Percentiles rank a stretch among this genome's conserved stretches.
Evolutionary conservation across 139 green algal species (phyloP).

Genomic region (Closterium sp.): DNA sequence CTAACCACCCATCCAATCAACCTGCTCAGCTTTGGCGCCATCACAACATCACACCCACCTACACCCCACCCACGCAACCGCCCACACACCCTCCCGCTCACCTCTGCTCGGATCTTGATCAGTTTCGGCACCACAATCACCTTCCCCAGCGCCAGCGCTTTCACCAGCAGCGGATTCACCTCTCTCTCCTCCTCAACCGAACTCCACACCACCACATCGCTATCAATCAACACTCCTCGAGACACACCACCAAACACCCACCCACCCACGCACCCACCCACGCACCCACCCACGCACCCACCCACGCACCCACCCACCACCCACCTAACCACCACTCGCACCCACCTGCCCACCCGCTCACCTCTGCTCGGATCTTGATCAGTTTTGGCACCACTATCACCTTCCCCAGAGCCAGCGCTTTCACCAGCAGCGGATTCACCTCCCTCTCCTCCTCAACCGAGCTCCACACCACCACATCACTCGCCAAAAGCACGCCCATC

Average conservation of each 20-base stretch:
- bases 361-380: neutral
- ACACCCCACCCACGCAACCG: too few relatives aligned
- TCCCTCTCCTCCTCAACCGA: neutral
- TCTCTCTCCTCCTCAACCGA: neutral
- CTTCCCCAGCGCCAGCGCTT: neutral
- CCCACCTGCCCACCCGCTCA: neutral
- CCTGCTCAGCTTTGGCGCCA: too few relatives aligned
- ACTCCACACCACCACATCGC: neutral
- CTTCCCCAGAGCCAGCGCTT: conserved; percentile 8
- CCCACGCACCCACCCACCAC: neutral
- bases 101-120: too few relatives aligned
- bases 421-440: neutral
- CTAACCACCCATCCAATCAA: too few relatives aligned
- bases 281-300: neutral
- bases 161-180: neutral
- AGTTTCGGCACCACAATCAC: too few relatives aligned
- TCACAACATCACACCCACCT: too few relatives aligned
- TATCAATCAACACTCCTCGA: neutral
- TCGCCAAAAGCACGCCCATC: neutral
- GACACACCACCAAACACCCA: neutral
- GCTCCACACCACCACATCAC: conserved; percentile 10
- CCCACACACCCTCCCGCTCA: too few relatives aligned
- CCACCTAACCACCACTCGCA: neutral
- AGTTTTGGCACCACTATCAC: neutral
- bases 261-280: neutral